Conservation (phyloP, 371 early-diverging fungal species). For the Zychaea mexicana region DNA sequence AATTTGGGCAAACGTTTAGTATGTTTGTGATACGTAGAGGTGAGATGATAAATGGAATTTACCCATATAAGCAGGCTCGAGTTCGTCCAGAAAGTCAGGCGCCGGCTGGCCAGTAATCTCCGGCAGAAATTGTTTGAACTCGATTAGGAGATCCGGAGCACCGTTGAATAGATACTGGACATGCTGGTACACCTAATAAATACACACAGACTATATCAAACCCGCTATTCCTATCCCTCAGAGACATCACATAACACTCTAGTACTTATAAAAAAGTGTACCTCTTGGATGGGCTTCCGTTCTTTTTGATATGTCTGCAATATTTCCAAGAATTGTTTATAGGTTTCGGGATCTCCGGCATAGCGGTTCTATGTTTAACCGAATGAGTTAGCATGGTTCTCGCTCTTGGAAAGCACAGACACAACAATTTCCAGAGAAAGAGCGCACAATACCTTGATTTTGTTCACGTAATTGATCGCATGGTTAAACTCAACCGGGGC, state of each 20-base stretch:
- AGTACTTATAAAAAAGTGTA: no score
- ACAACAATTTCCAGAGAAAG: conserved; percentile 30
- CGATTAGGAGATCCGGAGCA: conserved; percentile 86
- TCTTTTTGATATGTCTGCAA: conserved; percentile 93
- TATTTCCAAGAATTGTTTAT: conserved; percentile 92
- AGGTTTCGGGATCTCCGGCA: conserved; percentile 83
- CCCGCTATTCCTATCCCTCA: neutral
- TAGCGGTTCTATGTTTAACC: conserved; percentile 74
- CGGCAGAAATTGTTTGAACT: conserved; percentile 94
- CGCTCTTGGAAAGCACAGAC: no score
- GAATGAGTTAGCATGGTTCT: no score
- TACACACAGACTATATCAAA: neutral
- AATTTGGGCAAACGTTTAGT: neutral
- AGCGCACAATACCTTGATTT: conserved; percentile 96
- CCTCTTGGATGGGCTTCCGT: conserved; percentile 85
- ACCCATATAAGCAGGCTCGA: conserved; percentile 13
- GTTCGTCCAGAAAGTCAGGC: conserved; percentile 14
- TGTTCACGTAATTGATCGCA: conserved; percentile 96
- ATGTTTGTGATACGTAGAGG: no score
- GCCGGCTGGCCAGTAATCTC: conserved; percentile 40
- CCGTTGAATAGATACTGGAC: conserved; percentile 79
- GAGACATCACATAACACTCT: neutral
- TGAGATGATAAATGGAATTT: neutral
- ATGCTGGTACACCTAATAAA: conserved; percentile 62
- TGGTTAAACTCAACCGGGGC: conserved; percentile 90